These are phyloP conservation scores for Pseudisothecium myosuroides DNA, from an alignment of 225 moss, liverwort and hornwort genomes.

Conservation along the genomic window DNA sequence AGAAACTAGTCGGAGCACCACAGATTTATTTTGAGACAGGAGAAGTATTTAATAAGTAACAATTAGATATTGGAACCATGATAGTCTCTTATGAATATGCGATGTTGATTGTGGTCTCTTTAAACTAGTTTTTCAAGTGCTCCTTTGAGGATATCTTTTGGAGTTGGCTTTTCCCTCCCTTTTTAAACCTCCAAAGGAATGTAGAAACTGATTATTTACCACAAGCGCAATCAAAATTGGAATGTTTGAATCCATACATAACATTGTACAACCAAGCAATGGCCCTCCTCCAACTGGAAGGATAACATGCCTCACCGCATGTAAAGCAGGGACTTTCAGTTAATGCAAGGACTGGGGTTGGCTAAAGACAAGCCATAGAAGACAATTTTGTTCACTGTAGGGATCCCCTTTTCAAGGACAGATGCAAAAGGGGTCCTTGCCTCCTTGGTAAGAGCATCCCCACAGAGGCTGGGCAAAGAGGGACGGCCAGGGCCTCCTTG, in stretches of 20 bases:
- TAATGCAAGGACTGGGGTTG: not conserved
- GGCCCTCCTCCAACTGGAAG: accelerated
- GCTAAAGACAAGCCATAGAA: not conserved
- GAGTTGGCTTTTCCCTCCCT: accelerated
- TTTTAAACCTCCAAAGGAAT: not conserved
- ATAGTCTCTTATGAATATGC: not conserved
- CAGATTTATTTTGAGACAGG: not conserved
- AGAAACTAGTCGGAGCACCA: not conserved
- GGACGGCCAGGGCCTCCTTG: too few relatives aligned
- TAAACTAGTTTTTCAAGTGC: not conserved
- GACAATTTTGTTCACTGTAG: not conserved
- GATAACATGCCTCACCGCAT: not conserved
- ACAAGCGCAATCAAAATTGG: not conserved
- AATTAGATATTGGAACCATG: not conserved
- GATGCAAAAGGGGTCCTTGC: not conserved
- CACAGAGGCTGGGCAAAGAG: too few relatives aligned
- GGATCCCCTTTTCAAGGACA: accelerated
- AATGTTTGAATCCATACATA: not conserved
- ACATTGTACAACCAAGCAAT: not conserved
- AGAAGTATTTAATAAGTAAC: not conserved
- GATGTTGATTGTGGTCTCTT: not conserved
- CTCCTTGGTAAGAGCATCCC: not conserved
- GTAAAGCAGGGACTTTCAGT: not conserved
- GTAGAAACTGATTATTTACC: not conserved
- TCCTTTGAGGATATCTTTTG: accelerated